Conservation (phyloP, 345 rosid genomes). For the Bruguiera parviflora region DNA sequence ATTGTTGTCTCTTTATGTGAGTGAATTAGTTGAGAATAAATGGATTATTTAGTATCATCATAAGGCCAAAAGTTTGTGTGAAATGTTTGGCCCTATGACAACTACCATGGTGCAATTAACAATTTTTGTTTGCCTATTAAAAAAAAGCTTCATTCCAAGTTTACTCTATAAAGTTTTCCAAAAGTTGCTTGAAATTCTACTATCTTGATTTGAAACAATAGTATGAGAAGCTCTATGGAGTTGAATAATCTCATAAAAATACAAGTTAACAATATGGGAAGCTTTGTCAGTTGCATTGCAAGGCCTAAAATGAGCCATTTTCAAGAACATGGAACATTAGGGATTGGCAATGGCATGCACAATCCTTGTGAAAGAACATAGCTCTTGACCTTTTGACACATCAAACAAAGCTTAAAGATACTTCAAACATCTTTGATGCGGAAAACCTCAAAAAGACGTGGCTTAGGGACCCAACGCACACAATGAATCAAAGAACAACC, state of each 20-base stretch:
- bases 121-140: neutral
- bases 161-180: slow-evolving; percentile 1
- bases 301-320: slow-evolving; percentile 4
- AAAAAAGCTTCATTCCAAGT: neutral
- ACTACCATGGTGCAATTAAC: neutral
- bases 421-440: neutral
- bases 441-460: too few species aligned
- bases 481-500: too few species aligned
- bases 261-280: neutral
- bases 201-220: neutral
- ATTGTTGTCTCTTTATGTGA: too few species aligned
- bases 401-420: accelerated
- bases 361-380: neutral
- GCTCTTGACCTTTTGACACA: neutral
- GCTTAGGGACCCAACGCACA: too few species aligned
- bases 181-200: neutral
- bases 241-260: neutral
- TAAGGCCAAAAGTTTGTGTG: too few species aligned
- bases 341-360: neutral
- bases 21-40: too few species aligned
- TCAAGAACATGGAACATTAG: neutral
- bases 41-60: too few species aligned
- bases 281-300: slow-evolving; percentile 2
- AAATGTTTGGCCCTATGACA: too few species aligned
- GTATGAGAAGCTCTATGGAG: neutral